Conservation (phyloP, 305 asterid species). For the Petunia hybrid region DNA sequence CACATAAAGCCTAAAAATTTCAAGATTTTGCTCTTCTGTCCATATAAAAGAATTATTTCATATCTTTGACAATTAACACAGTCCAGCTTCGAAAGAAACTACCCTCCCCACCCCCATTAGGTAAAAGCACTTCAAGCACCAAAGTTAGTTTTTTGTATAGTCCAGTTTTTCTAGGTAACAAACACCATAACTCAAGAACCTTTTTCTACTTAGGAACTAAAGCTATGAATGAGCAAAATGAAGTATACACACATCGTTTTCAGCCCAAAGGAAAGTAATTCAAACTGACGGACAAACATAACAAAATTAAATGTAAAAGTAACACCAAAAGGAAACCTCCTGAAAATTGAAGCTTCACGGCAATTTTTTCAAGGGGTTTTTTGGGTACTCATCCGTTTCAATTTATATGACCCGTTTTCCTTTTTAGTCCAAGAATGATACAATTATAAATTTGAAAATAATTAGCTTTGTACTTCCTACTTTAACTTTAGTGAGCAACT, state of each 20-base stretch:
- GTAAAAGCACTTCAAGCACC: not conserved
- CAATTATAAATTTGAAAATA: too few relatives aligned
- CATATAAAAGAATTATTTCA: slow-evolving; percentile 15
- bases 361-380: too few relatives aligned
- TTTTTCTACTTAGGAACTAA: not conserved
- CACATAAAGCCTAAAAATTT: slow-evolving; percentile 99
- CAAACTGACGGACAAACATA: too few relatives aligned
- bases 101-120: not conserved
- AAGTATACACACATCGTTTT: slow-evolving; percentile 25
- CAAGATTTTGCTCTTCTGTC: slow-evolving; percentile 88
- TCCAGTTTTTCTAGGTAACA: not conserved
- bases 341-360: not conserved
- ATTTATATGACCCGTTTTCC: too few relatives aligned
- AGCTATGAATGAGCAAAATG: slow-evolving; percentile 22
- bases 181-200: not conserved
- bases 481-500: too few relatives aligned
- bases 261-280: not conserved
- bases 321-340: too few relatives aligned
- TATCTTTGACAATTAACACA: not conserved
- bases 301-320: too few relatives aligned
- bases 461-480: too few relatives aligned
- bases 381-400: too few relatives aligned
- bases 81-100: not conserved
- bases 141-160: not conserved
- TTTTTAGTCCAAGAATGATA: too few relatives aligned